Base-by-base conservation (phyloP, 768 basidiomycete species). In the Naganishia friedmannii region DNA sequence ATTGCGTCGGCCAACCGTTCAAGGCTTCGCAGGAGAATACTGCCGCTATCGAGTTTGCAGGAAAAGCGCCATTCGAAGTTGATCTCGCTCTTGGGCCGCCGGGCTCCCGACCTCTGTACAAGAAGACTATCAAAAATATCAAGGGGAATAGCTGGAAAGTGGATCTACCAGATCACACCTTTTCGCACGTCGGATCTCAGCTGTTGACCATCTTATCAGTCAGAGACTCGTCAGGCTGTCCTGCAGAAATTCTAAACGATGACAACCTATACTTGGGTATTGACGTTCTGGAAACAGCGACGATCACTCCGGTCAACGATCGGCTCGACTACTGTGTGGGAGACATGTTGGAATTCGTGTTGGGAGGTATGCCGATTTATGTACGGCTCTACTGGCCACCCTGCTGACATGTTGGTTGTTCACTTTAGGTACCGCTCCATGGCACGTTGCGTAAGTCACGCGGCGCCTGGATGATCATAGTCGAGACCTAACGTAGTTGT, bases 241-340 rank as follows among this genome's bases (percentile, higher is more conserved):
- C 88, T 7, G 73, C 72, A 63, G 89, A 92, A 68, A 86, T 87
- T 17, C 83, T 85, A 42, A 83, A 89, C 17, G 87, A 90, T 70
- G 87, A 79, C 56, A 66, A 56, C 42, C 56, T 78, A 32, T 70
- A 68, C 29, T 71, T 73, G n/a, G 69, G 68, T 23, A 86, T 93
- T 15, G 92, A 97, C 74, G 93, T 98, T n/a, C 91, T 93, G 2
- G 96, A 99, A 81, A 92, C 92, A 0, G 96, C 96, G 10, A 88
- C 91, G 15, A 93, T 99, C 67, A 85, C 92, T 55, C 89, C 95
- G 6, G 87, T 93, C 74, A 89, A 90, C 74, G 83, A 88, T 68
- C 85, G 87, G 68, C 85, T 85, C 74, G 89, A 98, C 76, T 88
- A 90, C 71, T 99, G 96, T 81, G 89, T 91, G 1, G 95, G 94